These are phyloP conservation scores for Russula emetica DNA, from an alignment of 768 basidiomycete species.

Conservation along the genomic window DNA sequence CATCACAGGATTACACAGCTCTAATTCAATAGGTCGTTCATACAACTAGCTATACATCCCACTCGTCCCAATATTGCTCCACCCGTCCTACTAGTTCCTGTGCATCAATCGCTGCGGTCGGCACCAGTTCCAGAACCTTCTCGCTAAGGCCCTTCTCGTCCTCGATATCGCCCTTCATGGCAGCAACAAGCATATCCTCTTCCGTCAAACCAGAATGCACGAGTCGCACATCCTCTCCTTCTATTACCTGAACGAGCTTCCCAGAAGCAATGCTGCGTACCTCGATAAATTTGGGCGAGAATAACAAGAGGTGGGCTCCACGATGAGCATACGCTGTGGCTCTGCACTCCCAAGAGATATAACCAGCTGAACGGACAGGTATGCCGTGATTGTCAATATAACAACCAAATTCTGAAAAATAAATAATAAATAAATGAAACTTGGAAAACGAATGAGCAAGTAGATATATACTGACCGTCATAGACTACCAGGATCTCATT, in stretches of 20 bases:
- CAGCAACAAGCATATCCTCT: constrained; percentile 54
- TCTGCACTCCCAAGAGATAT: constrained; percentile 75
- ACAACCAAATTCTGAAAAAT: constrained; percentile 58
- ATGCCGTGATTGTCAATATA: constrained; percentile 69
- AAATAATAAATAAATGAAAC: background rate
- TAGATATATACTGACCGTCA: constrained; percentile 49
- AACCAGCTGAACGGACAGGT: constrained; percentile 56
- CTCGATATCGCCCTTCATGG: constrained; percentile 57
- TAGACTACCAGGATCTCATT: constrained; percentile 68
- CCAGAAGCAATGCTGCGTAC: constrained; percentile 61
- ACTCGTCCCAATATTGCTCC: constrained; percentile 27
- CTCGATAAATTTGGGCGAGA: constrained; percentile 74
- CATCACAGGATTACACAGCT: background rate
- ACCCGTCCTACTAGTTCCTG: constrained; percentile 16
- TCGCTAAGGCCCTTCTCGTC: constrained; percentile 57
- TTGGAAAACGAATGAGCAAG: background rate
- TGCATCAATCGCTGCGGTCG: constrained; percentile 55
- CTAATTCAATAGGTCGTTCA: background rate
- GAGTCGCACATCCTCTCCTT: constrained; percentile 64
- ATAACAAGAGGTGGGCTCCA: constrained; percentile 60
- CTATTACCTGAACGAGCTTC: constrained; percentile 77
- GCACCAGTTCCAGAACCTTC: constrained; percentile 61
- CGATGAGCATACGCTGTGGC: constrained; percentile 60
- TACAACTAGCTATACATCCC: constrained; percentile 21
- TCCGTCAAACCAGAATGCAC: constrained; percentile 45